A percentile compares a stretch with the other conserved stretches of the same genome.
Conservation (phyloP, 257 asterid genomes). For the Scutellaria barbata region DNA sequence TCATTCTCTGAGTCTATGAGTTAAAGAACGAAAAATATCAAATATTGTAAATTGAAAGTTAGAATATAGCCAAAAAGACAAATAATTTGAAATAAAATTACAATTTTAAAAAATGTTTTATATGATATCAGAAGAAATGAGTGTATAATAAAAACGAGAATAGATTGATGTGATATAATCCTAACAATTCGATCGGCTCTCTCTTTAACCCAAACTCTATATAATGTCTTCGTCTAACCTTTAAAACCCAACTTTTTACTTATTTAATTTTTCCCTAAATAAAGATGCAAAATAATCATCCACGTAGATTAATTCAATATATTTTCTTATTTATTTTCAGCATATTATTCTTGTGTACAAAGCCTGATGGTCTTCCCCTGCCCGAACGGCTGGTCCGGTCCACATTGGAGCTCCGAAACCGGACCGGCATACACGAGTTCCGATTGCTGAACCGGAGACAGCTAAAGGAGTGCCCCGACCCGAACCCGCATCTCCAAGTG, state of each 20-base stretch:
- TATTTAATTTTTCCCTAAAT: background rate
- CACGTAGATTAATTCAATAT: background rate
- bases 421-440: slow-evolving; percentile 70
- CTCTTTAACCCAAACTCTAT: too few species aligned
- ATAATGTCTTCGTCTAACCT: too few species aligned
- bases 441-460: slow-evolving; percentile 64
- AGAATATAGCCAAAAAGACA: too few species aligned
- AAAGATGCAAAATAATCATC: slow-evolving; percentile 5
- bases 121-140: too few species aligned
- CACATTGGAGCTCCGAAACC: slow-evolving; percentile 46
- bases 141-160: too few species aligned
- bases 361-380: slow-evolving; percentile 1
- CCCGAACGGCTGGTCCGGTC: slow-evolving; percentile 38
- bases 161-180: too few species aligned
- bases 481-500: slow-evolving; percentile 56
- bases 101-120: too few species aligned
- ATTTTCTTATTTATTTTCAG: slow-evolving; percentile 3
- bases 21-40: too few species aligned
- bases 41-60: too few species aligned
- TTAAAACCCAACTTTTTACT: background rate
- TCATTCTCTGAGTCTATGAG: too few species aligned
- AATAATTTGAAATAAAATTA: too few species aligned
- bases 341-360: background rate
- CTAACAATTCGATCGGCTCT: too few species aligned
- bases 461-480: slow-evolving; percentile 44